Conservation (phyloP, 164 flowering plant genomes). For the Kingdonia uniflora region DNA sequence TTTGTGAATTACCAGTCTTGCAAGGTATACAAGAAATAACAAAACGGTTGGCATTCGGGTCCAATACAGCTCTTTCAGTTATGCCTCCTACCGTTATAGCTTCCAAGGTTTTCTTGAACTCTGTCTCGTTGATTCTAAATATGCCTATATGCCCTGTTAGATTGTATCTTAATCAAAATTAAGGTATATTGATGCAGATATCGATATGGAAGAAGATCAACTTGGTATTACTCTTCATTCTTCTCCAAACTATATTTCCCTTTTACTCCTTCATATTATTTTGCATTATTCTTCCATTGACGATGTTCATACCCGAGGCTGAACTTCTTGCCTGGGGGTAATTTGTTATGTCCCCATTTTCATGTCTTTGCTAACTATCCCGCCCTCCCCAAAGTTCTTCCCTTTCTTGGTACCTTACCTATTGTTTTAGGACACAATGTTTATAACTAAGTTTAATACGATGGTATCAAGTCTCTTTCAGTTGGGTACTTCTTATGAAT, state of each 20-base stretch:
- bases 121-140: neutral
- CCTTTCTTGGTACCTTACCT: slow-evolving; percentile 88
- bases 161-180: slow-evolving; percentile 5
- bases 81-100: slow-evolving; percentile 48
- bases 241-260: slow-evolving; percentile 71
- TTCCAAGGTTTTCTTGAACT: too few species aligned
- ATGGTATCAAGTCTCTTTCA: slow-evolving; percentile 81
- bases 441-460: slow-evolving; percentile 84
- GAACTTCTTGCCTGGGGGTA: slow-evolving; percentile 70
- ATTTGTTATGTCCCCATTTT: slow-evolving; percentile 62
- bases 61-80: slow-evolving; percentile 80
- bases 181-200: too few species aligned
- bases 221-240: slow-evolving; percentile 59
- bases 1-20: too few species aligned
- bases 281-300: too few species aligned
- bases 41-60: slow-evolving; percentile 91
- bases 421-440: slow-evolving; percentile 85
- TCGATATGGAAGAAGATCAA: slow-evolving; percentile 60
- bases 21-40: slow-evolving; percentile 73
- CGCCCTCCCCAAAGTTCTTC: slow-evolving; percentile 69
- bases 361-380: slow-evolving; percentile 74
- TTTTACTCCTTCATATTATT: too few species aligned
- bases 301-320: too few species aligned
- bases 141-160: neutral
- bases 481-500: slow-evolving; percentile 80